Base-by-base conservation (phyloP, 768 basidiomycete genomes). In the Chalciporus pseudorubinellus region DNA sequence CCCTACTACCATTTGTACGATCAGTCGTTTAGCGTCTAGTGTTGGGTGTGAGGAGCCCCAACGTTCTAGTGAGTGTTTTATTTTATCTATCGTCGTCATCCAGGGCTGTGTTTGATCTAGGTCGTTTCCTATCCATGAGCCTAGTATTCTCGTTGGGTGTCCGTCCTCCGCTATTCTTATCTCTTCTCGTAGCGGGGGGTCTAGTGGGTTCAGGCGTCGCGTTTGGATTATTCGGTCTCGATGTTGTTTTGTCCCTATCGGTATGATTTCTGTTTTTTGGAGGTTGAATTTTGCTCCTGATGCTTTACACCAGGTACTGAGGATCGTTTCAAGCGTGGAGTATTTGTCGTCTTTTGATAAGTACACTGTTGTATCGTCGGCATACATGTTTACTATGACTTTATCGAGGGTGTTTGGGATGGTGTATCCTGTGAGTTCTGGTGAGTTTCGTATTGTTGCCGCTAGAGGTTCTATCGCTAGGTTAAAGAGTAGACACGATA, bases 261-360 rank as follows among this genome's bases (percentile, higher is more conserved):
- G 66, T 11, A 1, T 38, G 1, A 67, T 58, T 16, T 67, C 52
- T 0, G 61, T 67, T 19, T 67, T 67, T 7, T 22, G 31, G 0
- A 60, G 6, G 29, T 67, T 67, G 3, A 67, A 65, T 31, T 63
- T 67, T 0, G 57, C 62, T 0, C 57, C 52, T 0, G 63, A 59
- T 0, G 51, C 53, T 1, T 0, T 14, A 8, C 57, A 80, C 78
- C 78, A 80, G 0, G 33, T 40, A 0, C 63, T 22, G 0, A 78
- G 72, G 1, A 77, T 62, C 0, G 28, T 1, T 3, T 57, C 29
- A 0, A 79, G 65, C 0, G 50, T 51, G 0, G 44, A 40, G 12
- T 67, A 67, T 6, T 55, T 29, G 38, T 72, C 72, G 0, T 19
- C 12, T 0, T 47, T 5, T 0, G 53, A 46, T 0, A 67, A 48